Conservation (phyloP, 345 rosid species). For the Adansonia digitata region DNA sequence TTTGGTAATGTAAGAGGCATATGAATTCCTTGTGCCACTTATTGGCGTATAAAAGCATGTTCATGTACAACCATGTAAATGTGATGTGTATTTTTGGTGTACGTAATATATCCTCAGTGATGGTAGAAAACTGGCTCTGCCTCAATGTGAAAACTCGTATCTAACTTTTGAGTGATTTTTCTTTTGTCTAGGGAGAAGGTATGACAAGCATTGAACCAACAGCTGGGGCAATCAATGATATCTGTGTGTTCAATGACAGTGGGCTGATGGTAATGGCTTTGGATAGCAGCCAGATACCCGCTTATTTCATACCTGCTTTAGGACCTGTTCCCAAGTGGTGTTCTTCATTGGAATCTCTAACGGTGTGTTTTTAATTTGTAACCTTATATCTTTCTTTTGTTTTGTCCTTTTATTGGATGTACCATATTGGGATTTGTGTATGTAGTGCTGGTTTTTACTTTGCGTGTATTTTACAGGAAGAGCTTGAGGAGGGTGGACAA, state of each 20-base stretch:
- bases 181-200: slow-evolving; percentile 62
- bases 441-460: neutral
- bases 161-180: slow-evolving; percentile 4
- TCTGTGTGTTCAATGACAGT: slow-evolving; percentile 75
- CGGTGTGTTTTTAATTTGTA: slow-evolving; percentile 41
- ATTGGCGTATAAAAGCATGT: neutral
- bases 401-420: neutral
- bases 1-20: neutral
- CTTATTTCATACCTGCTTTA: slow-evolving; percentile 82
- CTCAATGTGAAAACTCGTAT: neutral
- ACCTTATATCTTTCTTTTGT: neutral
- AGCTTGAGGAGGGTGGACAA: slow-evolving; percentile 82
- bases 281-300: slow-evolving; percentile 79
- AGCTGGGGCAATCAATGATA: slow-evolving; percentile 77
- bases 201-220: slow-evolving; percentile 93
- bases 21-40: neutral
- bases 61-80: neutral
- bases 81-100: neutral
- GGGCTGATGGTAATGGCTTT: slow-evolving; percentile 86
- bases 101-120: neutral
- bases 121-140: neutral
- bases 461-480: slow-evolving; percentile 54
- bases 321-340: slow-evolving; percentile 99
- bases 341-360: slow-evolving; percentile 65
- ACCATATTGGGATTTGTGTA: slow-evolving; percentile 5